Evolutionary conservation across 768 basidiomycete genomes (phyloP).

Genomic region (Trametopsis cervina): DNA sequence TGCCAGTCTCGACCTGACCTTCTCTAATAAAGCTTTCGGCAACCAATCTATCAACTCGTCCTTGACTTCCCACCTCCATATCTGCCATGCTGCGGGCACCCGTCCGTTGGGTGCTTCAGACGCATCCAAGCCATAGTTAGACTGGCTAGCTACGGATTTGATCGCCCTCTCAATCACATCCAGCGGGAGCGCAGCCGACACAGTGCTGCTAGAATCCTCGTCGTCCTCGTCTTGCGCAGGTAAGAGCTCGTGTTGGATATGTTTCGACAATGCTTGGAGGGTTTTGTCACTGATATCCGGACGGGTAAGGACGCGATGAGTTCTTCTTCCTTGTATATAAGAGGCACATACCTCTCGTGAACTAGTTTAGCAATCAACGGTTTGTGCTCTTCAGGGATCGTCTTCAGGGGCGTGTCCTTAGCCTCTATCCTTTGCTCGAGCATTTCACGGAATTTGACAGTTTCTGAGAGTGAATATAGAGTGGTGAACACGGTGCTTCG

Average conservation of each 20-base stretch:
- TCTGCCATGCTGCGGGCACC: slow-evolving; percentile 53
- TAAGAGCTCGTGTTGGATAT: slow-evolving; percentile 62
- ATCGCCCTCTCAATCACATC: slow-evolving; percentile 57
- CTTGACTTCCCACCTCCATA: slow-evolving; percentile 87
- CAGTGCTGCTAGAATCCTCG: slow-evolving; percentile 25
- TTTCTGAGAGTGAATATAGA: slow-evolving; percentile 39
- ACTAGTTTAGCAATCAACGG: slow-evolving; percentile 76
- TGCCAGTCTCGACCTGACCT: slow-evolving; percentile 47
- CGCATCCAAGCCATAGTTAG: slow-evolving; percentile 75
- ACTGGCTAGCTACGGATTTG: slow-evolving; percentile 52
- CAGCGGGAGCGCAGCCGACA: slow-evolving; percentile 34
- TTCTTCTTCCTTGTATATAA: background rate
- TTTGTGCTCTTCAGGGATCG: slow-evolving; percentile 61
- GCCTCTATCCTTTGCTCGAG: slow-evolving; percentile 46
- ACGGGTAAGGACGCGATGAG: background rate
- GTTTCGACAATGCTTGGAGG: slow-evolving; percentile 51
- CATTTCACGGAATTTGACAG: slow-evolving; percentile 71
- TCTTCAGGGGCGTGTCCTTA: slow-evolving; percentile 43
- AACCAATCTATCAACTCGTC: slow-evolving; percentile 52
- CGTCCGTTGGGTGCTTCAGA: slow-evolving; percentile 28
- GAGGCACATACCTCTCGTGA: slow-evolving; percentile 67
- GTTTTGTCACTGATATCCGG: slow-evolving; percentile 60
- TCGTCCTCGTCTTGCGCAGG: slow-evolving; percentile 57
- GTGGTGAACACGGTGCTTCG: background rate
- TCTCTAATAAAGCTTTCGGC: slow-evolving; percentile 59